These are phyloP conservation scores for Claviceps paspali DNA, from an alignment of 2,329 filamentous ascomycete genomes.

Conservation along the genomic window DNA sequence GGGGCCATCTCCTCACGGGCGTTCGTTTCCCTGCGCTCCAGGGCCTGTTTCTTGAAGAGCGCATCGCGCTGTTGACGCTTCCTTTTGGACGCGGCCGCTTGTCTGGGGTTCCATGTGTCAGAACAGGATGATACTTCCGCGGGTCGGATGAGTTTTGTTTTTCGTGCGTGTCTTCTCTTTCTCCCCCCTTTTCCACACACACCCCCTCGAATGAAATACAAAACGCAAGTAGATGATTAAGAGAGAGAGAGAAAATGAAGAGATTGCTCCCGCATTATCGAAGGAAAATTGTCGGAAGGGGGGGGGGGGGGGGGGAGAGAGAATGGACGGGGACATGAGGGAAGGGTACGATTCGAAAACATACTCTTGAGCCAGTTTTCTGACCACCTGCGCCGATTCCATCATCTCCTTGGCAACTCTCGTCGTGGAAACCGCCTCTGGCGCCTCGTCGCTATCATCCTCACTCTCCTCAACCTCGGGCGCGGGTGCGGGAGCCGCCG, in stretches of 20 bases:
- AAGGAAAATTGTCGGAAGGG: too few species aligned
- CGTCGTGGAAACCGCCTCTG: slow-evolving; percentile 41
- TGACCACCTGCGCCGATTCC: slow-evolving; percentile 29
- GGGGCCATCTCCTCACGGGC: background rate
- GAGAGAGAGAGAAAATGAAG: too few species aligned
- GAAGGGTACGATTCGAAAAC: too few species aligned
- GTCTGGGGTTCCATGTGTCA: slow-evolving; percentile 18
- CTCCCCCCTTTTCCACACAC: too few species aligned
- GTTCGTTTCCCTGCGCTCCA: slow-evolving; percentile 22
- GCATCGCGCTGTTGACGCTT: slow-evolving; percentile 41
- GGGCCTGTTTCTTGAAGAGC: slow-evolving; percentile 39
- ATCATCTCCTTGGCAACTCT: slow-evolving; percentile 31
- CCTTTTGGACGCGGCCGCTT: slow-evolving; percentile 34
- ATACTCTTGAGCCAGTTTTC: slow-evolving; percentile 36
- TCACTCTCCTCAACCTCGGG: slow-evolving; percentile 23
- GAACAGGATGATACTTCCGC: too few species aligned
- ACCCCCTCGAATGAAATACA: too few species aligned
- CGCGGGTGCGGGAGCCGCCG: slow-evolving; percentile 5
- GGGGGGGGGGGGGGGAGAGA: background rate
- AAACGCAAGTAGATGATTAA: too few species aligned
- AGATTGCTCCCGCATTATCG: too few species aligned
- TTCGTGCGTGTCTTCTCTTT: background rate
- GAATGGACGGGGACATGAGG: too few species aligned
- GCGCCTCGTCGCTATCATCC: slow-evolving; percentile 40
- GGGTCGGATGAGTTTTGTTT: too few species aligned